Base-by-base conservation (phyloP, 73 alveolate genomes). In the Effrenium voratum region DNA sequence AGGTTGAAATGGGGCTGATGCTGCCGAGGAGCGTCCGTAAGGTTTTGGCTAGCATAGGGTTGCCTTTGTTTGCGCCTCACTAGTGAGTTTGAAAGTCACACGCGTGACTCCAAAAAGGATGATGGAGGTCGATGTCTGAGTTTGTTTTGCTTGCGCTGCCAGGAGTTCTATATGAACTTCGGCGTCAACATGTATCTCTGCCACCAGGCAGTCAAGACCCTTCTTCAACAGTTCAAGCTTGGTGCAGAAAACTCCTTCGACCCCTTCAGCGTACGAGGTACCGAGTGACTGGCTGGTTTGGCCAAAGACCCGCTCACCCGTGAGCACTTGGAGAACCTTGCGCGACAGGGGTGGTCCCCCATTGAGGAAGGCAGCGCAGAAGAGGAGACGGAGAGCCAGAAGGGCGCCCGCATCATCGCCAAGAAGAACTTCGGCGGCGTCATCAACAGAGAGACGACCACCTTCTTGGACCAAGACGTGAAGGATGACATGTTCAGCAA, bases 341-440 rank as follows among this genome's bases (percentile, higher is more conserved):
- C 80, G 6, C n/a, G 22, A n/a, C 10, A 19, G 22, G 87, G 45
- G 22, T 76, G 87, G 87, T 76, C 87, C 38, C 87, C 87, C 40
- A 76, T 76, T 34, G 63, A 76, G 38, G 87, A 34, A 34, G 87
- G 87, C 60, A 59, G 5, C 26, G 87, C 87, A 38, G 38, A 76
- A 44, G 60, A 38, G 55, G 87, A 76, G 87, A 76, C 87, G 60
- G 63, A 38, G 87, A 76, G 87, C 87, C 87, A 76, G 87, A 16
- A 38, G 87, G 87, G 63, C 34, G 87, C 87, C 44, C 55, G 87
- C 63, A 44, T 41, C 55, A 66, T 66, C 41, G 80, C 40, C 80
- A 66, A 66, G 80, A 66, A n/a, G n/a, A n/a, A n/a, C n/a, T n/a
- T n/a, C n/a, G n/a, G n/a, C n/a, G n/a, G n/a, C n/a, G n/a, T n/a